Base-by-base conservation (phyloP, 345 rosid genomes). In the Aquilaria malaccensis region DNA sequence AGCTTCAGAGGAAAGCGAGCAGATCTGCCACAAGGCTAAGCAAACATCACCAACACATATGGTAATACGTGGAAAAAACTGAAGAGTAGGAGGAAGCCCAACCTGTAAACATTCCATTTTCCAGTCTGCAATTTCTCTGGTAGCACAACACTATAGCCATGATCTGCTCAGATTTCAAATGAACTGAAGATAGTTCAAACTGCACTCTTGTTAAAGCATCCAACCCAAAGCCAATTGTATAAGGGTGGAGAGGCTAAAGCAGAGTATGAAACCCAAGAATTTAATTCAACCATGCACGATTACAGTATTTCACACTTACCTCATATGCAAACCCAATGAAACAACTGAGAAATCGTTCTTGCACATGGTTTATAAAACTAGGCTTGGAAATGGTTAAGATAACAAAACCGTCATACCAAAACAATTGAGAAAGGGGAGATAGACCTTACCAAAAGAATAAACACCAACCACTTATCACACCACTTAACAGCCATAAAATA, bases 61-160 rank as follows among this genome's bases (percentile, higher is more conserved):
- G 22, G 22, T 13, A 48, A 22, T 62, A 30, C 9, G 6, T 4
- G 12, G 49, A 50, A 41, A n/a, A 61, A 64, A 3, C 30, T 0
- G 45, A 47, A 58, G n/a, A 41, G 59, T 14, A 53, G 6, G 49
- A 47, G 56, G 43, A 14, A 55, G 9, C 13, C 65, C 30, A 29
- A 94, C 99, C 97, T 83, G 80, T 85, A 88, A 2, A 94, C 99
- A 58, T 88, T 88, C 99, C 97, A 94, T 71, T 83, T 82, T 33
- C 97, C 99, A 1, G 92, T 79, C 46, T 80, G 83, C 83, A 94
- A 69, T 76, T 85, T 90, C 82, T 94, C 99, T 0, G 99, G 99
- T 61, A 94, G 96, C 68, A 81, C 95, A 65, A 85, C 93, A 70
- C 99, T 90, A 49, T 77, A 94, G 0, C 95, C 92, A 70, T 81